Percentiles rank a stretch among this genome's conserved stretches.
Evolutionary conservation across 2,329 filamentous ascomycete genomes (phyloP).

Genomic region (Dactylellina parvicollis): DNA sequence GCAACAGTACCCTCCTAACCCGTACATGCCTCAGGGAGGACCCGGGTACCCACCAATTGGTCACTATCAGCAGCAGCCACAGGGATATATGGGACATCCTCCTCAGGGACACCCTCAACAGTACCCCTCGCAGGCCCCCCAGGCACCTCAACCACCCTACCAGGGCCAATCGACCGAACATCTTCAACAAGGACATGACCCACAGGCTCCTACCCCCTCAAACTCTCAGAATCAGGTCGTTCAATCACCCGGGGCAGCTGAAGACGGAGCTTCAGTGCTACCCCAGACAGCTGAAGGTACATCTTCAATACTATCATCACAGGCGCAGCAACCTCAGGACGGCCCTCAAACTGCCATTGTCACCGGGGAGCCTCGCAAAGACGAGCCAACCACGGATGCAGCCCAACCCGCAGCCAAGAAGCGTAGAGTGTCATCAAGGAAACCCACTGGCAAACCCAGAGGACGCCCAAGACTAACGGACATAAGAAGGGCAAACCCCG

Average conservation of each 20-base stretch:
- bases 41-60: constrained; percentile 22
- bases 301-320: constrained; percentile 23
- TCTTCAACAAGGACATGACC: constrained; percentile 16
- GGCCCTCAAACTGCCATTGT: constrained; percentile 27
- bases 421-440: constrained; percentile 43
- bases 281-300: constrained; percentile 16
- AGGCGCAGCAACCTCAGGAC: constrained; percentile 6
- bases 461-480: constrained; percentile 48
- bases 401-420: constrained; percentile 45
- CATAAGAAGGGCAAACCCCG: constrained; percentile 47
- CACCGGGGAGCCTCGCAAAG: constrained; percentile 25
- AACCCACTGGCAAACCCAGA: constrained; percentile 51
- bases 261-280: constrained; percentile 6
- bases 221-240: background rate
- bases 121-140: constrained; percentile 25
- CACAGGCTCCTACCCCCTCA: constrained; percentile 24
- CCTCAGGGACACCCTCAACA: constrained; percentile 15
- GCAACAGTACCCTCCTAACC: constrained; percentile 21
- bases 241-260: constrained; percentile 2
- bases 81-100: constrained; percentile 17
- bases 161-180: constrained; percentile 4
- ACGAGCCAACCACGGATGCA: constrained; percentile 27
- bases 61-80: constrained; percentile 25
- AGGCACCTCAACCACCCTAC: constrained; percentile 21
- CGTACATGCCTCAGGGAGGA: constrained; percentile 35